Conservation (phyloP, 768 basidiomycete species). For the Coprinellus aureogranulatus region DNA sequence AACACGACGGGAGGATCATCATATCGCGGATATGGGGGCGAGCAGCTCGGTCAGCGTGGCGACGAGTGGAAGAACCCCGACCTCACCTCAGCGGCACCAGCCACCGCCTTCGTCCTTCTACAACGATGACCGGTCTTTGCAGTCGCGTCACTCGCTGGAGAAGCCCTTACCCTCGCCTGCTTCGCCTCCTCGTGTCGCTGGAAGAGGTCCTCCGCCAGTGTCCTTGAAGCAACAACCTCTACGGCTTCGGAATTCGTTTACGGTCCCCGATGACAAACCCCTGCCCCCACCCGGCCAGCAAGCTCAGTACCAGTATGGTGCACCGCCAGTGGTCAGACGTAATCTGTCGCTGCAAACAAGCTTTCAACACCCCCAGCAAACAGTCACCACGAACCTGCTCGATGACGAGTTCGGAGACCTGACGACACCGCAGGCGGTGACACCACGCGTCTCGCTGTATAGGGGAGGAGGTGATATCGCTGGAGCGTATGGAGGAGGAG, state of each 20-base stretch:
- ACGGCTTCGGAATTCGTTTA: conserved; percentile 16
- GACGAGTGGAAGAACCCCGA: conserved; percentile 15
- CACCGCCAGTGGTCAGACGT: neutral
- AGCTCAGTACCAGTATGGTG: neutral
- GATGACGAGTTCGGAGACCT: conserved; percentile 12
- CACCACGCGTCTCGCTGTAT: neutral
- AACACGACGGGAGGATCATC: conserved; percentile 9
- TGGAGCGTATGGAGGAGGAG: neutral
- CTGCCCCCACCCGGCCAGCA: conserved; percentile 5
- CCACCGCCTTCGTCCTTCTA: conserved; percentile 14
- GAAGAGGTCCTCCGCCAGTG: conserved; percentile 15
- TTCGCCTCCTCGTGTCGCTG: conserved; percentile 7
- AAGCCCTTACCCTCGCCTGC: conserved; percentile 24
- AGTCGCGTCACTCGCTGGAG: conserved; percentile 13
- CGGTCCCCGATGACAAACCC: conserved; percentile 19
- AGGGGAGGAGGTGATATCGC: neutral
- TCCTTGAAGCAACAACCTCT: conserved; percentile 10
- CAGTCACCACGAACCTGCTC: conserved; percentile 2
- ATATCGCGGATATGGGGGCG: conserved; percentile 9
- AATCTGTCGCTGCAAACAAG: conserved; percentile 7
- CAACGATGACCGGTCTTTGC: conserved; percentile 1
- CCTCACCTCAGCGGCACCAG: conserved; percentile 7
- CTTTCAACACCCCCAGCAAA: neutral
- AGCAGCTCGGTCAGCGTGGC: conserved; percentile 15
- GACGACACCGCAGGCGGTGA: neutral